Evolutionary conservation across 495 filamentous ascomycete species (phyloP), one percentile per base, ranked within the genome.

Genomic region (Penicillium tannophilum): DNA sequence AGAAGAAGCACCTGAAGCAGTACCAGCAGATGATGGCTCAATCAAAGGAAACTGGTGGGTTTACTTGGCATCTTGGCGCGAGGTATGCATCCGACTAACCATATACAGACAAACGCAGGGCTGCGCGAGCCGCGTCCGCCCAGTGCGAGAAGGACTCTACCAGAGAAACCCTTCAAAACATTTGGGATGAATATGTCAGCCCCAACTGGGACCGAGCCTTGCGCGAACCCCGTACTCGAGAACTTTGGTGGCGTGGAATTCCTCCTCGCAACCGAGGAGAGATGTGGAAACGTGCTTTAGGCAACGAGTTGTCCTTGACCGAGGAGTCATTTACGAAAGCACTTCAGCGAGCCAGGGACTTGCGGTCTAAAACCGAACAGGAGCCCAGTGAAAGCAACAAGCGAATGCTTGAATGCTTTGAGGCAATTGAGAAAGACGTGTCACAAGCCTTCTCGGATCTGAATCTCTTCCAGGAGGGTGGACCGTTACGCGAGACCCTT

Each of bases 161-260:
- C 16, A 83, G 87, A 56, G 78, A 72, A 42, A 74, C 82, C 5
- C 74, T 89, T 7, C 81, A 88, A 52, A 85, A 84, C 47, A 88
- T 93, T 44, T 98, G 94, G 94, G 88, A 96, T 72, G 83, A 91
- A 33, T 87, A 93, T 58, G 87, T 98, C 12, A 77, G 93, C 31
- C 93, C 92, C 2, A 85, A 94, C 54, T 98, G 92, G 92, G 86
- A 91, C 56, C 74, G 77, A 19, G 88, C 85, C n/a, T 79, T 90
- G 54, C 76, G 76, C n/a, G 86, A 92, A 63, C 85, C 86, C 39
- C 78, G 88, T 39, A 96, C 90, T 2, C 84, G 92, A 46, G 90
- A 96, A 64, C 77, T 97, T 12, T 98, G 93, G 93, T 98, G 94
- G 94, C 84, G 88, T 36, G 94, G 94, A 17, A 82, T 98, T 44